A percentile compares a stretch with the other conserved stretches of the same genome.
phyloP scores from a whole-genome alignment of 1,284 basidiomycete species.

The Thelephora terrestris region DNA sequence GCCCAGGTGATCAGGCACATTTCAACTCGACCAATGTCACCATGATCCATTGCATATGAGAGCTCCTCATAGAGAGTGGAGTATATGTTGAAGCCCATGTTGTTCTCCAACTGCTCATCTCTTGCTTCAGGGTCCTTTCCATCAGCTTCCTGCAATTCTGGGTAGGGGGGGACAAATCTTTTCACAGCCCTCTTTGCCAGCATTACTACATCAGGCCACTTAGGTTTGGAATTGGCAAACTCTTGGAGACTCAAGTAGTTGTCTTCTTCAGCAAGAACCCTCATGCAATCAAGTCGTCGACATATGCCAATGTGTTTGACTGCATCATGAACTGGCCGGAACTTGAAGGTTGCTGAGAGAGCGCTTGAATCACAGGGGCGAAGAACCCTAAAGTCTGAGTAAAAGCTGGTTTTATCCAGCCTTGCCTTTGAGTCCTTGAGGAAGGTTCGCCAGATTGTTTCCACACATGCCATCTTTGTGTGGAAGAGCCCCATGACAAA shows the following conservation, averaged over 20 bases:
- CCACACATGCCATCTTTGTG: slow-evolving; percentile 27
- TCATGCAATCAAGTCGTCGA: slow-evolving; percentile 4
- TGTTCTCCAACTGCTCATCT: slow-evolving; percentile 16
- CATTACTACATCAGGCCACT: background rate
- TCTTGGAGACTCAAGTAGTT: background rate
- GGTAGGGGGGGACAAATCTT: slow-evolving; percentile 8
- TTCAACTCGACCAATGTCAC: slow-evolving; percentile 25
- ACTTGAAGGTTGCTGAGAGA: slow-evolving; percentile 8
- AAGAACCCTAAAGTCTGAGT: slow-evolving; percentile 6
- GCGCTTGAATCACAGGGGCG: slow-evolving; percentile 11
- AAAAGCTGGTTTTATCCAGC: slow-evolving; percentile 1
- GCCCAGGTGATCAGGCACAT: slow-evolving; percentile 17
- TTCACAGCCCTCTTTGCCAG: slow-evolving; percentile 1
- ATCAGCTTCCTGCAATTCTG: background rate
- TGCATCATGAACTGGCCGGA: slow-evolving; percentile 12
- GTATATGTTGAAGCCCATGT: slow-evolving; percentile 14
- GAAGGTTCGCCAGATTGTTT: slow-evolving; percentile 25
- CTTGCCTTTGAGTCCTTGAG: slow-evolving; percentile 8
- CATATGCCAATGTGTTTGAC: slow-evolving; percentile 7
- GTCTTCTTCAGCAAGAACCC: background rate
- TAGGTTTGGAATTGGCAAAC: background rate
- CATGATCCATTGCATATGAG: slow-evolving; percentile 18
- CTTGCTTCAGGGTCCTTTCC: background rate
- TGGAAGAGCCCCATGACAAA: slow-evolving; percentile 28
- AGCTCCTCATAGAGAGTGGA: slow-evolving; percentile 20